Evolutionary conservation across 2,329 filamentous ascomycete genomes (phyloP).

Genomic region (Penicillium olsonii): DNA sequence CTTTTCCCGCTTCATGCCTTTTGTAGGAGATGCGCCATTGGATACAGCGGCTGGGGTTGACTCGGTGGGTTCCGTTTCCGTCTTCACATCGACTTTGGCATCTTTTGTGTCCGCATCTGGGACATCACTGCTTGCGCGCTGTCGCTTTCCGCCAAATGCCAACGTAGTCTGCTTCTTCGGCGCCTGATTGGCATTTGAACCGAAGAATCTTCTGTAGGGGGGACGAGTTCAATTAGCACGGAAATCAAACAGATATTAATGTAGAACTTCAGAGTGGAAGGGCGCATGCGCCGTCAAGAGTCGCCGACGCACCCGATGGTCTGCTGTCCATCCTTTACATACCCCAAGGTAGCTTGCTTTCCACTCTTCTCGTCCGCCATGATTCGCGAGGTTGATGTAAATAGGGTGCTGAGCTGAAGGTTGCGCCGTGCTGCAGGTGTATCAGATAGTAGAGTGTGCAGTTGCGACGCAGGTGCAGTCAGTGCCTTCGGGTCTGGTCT

Average conservation of each 20-base stretch:
- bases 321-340: constrained; percentile 73
- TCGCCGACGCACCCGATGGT: constrained; percentile 66
- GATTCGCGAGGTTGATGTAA: background rate
- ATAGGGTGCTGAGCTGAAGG: background rate
- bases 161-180: constrained; percentile 76
- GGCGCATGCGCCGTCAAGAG: constrained; percentile 10
- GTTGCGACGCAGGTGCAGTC: background rate
- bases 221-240: constrained; percentile 9
- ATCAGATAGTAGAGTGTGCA: background rate
- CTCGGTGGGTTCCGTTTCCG: constrained; percentile 14
- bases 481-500: background rate
- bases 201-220: constrained; percentile 77
- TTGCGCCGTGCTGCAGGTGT: background rate
- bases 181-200: constrained; percentile 60
- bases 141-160: constrained; percentile 66
- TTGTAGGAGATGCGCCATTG: constrained; percentile 17
- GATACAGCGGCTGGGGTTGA: constrained; percentile 6
- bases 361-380: constrained; percentile 35
- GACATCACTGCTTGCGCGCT: constrained; percentile 33
- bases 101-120: constrained; percentile 26
- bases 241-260: background rate
- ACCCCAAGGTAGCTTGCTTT: constrained; percentile 86
- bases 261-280: background rate
- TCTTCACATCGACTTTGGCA: constrained; percentile 13
- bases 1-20: constrained; percentile 41